Evolutionary conservation across 108 stramenopile genomes (phyloP).

Genomic region (Nitzschia palea): DNA sequence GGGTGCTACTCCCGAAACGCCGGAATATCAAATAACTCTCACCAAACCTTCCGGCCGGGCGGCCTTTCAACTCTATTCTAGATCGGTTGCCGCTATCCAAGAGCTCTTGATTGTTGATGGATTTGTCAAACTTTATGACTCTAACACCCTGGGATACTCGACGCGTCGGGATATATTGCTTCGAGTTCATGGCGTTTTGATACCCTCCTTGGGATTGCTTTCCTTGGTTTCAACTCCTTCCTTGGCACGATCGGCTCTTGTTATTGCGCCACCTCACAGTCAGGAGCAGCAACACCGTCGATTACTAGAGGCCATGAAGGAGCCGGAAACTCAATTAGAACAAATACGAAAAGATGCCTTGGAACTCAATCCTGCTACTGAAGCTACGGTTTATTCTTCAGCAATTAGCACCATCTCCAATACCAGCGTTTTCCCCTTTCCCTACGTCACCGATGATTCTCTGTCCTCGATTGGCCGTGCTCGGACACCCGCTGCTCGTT

Average conservation of each 20-base stretch:
- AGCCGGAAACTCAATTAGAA: neutral
- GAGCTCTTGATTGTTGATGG: slow-evolving; percentile 85
- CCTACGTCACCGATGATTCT: slow-evolving; percentile 68
- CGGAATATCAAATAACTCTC: neutral
- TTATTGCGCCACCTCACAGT: too few species aligned
- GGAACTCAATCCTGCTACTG: too few species aligned
- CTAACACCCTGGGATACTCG: slow-evolving; percentile 56
- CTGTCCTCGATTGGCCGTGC: slow-evolving; percentile 48
- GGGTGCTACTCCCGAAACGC: neutral
- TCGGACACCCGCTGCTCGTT: slow-evolving; percentile 37
- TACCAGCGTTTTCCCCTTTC: slow-evolving; percentile 65
- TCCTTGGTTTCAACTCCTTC: slow-evolving; percentile 64
- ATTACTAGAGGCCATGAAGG: neutral
- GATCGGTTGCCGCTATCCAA: slow-evolving; percentile 75
- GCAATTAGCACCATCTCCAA: too few species aligned
- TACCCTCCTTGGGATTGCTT: slow-evolving; percentile 69
- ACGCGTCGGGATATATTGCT: slow-evolving; percentile 63
- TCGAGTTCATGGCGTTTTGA: slow-evolving; percentile 67
- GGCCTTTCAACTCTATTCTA: slow-evolving; percentile 72
- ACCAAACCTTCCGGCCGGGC: slow-evolving; percentile 44
- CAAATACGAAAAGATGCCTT: slow-evolving; percentile 48
- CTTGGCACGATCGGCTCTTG: slow-evolving; percentile 29
- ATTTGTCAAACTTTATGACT: slow-evolving; percentile 74
- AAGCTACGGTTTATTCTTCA: too few species aligned
- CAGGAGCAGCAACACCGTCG: slow-evolving; percentile 6